A percentile compares a stretch with the other conserved stretches of the same genome.
Conservation (phyloP, 192 early-diverging fungal species). For the Gonapodya prolifera region DNA sequence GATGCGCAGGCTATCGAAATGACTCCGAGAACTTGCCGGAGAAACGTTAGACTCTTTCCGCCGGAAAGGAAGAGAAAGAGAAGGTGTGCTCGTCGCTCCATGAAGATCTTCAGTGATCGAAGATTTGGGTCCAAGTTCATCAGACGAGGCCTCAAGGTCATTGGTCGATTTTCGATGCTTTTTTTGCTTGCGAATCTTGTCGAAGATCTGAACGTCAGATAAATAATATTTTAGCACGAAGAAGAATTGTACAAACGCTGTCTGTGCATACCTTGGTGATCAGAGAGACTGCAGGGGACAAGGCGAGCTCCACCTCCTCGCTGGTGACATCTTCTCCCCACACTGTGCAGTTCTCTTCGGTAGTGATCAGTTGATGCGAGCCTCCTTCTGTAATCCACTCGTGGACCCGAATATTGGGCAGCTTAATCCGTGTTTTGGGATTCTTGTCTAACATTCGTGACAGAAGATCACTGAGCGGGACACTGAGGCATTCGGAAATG, state of each 20-base stretch:
- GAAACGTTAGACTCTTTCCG: background rate
- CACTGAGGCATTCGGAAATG: conserved; percentile 13
- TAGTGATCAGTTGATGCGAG: background rate
- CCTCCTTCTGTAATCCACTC: background rate
- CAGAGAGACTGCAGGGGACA: background rate
- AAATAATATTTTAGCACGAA: background rate
- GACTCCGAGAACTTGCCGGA: background rate
- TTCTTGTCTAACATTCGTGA: conserved; percentile 72
- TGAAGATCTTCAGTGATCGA: background rate
- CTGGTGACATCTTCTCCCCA: background rate
- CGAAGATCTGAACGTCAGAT: background rate
- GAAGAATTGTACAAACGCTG: background rate
- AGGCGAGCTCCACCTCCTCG: background rate
- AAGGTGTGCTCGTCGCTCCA: background rate
- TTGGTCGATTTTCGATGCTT: background rate
- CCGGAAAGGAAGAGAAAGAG: background rate
- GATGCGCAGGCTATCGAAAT: no score
- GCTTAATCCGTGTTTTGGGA: conserved; percentile 62
- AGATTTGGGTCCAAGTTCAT: background rate
- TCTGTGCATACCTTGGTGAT: background rate
- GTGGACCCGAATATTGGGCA: conserved; percentile 71
- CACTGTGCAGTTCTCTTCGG: background rate
- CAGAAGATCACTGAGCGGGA: conserved; percentile 59
- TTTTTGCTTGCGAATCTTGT: background rate
- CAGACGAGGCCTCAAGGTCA: background rate